Base-by-base conservation (phyloP, 768 basidiomycete species). In the Naganishia kalamii region DNA sequence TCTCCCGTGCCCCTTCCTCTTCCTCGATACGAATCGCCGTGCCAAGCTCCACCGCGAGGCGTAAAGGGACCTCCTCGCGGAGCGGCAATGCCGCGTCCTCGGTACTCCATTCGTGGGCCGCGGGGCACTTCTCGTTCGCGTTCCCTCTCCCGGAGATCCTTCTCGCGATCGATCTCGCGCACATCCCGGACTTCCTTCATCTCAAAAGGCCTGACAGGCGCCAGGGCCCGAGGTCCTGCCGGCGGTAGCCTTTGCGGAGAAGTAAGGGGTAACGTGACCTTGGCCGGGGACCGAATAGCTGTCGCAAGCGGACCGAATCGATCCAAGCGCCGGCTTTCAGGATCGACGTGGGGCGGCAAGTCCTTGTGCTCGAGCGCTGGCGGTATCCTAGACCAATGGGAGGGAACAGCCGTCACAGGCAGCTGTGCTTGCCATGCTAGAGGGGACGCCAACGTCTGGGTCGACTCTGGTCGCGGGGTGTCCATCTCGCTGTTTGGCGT, bases 281-380 rank as follows among this genome's bases (percentile, higher is more conserved):
- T 61, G 41, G 41, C 30, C 23, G 54, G 54, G 8, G 46, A 61
- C 37, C 32, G 17, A 2, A 43, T 33, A 25, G 35, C 41, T 10
- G 41, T 21, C 25, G 60, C 7, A 3, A 48, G 19, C 8, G 60
- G 47, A 25, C 27, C 60, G 27, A 46, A 46, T 30, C 60, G 35
- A 35, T 32, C 54, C 13, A 43, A n/a, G n/a, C 29, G 46, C 15
- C 64, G 40, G 27, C 35, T 57, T 37, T 60, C 64, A 4, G 30
- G 35, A 21, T 44, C 54, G n/a, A 65, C 64, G 25, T 65, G 64
- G 17, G 64, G 64, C 5, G 64, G 64, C 23, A 60, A 35, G 44
- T 65, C 64, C 21, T 50, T 44, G 21, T 54, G 41, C 13, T 49
- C 48, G 32, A 65, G 44, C 17, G 64, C 64, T 13, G 64, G 44